A percentile compares a stretch with the other conserved stretches of the same genome.
Conservation (phyloP, 345 rosid genomes). For the Pelargonium nanum region DNA sequence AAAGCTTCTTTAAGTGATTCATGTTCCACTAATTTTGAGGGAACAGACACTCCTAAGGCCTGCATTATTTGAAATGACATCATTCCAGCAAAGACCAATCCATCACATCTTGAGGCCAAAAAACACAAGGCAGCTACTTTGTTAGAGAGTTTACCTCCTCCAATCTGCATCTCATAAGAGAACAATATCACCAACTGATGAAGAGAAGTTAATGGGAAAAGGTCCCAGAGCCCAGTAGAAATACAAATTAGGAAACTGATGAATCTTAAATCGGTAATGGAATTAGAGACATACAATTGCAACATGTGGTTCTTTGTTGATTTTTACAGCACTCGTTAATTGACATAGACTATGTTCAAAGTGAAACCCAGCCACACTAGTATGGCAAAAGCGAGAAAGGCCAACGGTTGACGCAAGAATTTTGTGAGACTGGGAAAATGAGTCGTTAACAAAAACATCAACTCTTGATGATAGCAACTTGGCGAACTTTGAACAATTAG, state of each 20-base stretch:
- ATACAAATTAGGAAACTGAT: neutral
- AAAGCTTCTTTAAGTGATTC: slow-evolving; percentile 34
- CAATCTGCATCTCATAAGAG: slow-evolving; percentile 39
- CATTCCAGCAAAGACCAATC: slow-evolving; percentile 46
- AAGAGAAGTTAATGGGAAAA: slow-evolving; percentile 2
- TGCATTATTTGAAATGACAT: slow-evolving; percentile 56
- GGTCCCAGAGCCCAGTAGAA: neutral
- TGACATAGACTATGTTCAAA: slow-evolving; percentile 41
- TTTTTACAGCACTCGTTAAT: slow-evolving; percentile 26
- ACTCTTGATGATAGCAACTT: slow-evolving; percentile 41
- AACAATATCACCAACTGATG: slow-evolving; percentile 5
- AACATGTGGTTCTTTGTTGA: slow-evolving; percentile 37
- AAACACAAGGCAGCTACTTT: slow-evolving; percentile 49
- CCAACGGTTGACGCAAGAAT: slow-evolving; percentile 64
- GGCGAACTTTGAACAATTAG: slow-evolving; percentile 40
- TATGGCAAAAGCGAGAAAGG: slow-evolving; percentile 35
- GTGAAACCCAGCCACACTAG: slow-evolving; percentile 50
- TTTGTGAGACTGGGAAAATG: slow-evolving; percentile 46
- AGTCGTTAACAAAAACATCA: slow-evolving; percentile 62
- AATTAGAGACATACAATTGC: slow-evolving; percentile 43
- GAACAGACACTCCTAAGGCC: slow-evolving; percentile 37
- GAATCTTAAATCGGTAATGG: neutral
- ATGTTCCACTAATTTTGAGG: slow-evolving; percentile 33
- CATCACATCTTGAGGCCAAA: slow-evolving; percentile 57
- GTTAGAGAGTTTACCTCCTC: slow-evolving; percentile 43